Evolutionary conservation across 1,284 basidiomycete genomes (phyloP).

Genomic region (Irpex lacteus): DNA sequence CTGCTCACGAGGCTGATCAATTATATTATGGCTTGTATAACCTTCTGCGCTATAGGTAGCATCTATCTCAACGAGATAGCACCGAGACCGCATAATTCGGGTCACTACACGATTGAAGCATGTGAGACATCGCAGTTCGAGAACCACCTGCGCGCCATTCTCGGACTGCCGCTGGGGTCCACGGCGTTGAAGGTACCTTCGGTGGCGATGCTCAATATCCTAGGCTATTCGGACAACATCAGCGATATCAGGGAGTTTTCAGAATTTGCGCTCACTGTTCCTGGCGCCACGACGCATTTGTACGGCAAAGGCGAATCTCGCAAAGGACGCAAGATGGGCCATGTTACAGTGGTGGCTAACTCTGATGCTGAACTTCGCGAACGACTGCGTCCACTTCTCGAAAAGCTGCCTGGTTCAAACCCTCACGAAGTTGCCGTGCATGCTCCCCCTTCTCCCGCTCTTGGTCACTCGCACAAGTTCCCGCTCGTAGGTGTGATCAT

Average conservation of each 20-base stretch:
- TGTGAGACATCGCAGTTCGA: slow-evolving; percentile 97
- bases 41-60: slow-evolving; percentile 45
- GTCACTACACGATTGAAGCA: slow-evolving; percentile 99
- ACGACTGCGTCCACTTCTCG: slow-evolving; percentile 71
- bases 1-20: background rate
- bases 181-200: slow-evolving; percentile 87
- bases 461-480: slow-evolving; percentile 58
- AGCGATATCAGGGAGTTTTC: slow-evolving; percentile 56
- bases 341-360: slow-evolving; percentile 87
- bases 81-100: slow-evolving; percentile 98
- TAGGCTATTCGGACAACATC: slow-evolving; percentile 75
- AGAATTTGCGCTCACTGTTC: slow-evolving; percentile 55
- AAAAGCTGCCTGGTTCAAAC: slow-evolving; percentile 56
- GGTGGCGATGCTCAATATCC: slow-evolving; percentile 93
- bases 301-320: slow-evolving; percentile 93
- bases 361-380: slow-evolving; percentile 76
- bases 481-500: slow-evolving; percentile 96
- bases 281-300: slow-evolving; percentile 84
- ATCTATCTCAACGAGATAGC: slow-evolving; percentile 97
- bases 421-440: slow-evolving; percentile 53
- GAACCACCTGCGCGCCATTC: slow-evolving; percentile 96
- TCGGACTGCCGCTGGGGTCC: slow-evolving; percentile 87
- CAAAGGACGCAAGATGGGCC: slow-evolving; percentile 96
- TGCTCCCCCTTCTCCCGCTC: slow-evolving; percentile 43
- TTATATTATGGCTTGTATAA: background rate